Conservation (phyloP, 208 protist species). For the Wallacemonas sp. region DNA sequence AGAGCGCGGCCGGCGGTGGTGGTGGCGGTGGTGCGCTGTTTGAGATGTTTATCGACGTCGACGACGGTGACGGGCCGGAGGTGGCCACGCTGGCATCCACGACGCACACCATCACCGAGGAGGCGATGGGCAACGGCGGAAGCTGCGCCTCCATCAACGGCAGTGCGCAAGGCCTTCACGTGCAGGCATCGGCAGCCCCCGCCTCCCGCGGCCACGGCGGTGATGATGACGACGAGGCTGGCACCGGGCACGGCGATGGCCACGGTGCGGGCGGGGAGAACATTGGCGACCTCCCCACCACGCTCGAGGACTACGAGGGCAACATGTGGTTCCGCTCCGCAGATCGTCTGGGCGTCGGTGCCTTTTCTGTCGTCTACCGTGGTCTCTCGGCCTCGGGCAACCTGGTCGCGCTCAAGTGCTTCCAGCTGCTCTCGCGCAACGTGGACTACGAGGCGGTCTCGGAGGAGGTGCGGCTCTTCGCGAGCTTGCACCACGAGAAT, state of each 20-base stretch:
- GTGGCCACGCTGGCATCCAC: neutral
- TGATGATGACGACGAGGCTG: conserved; percentile 25
- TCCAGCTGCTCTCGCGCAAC: conserved; percentile 51
- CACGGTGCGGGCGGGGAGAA: conserved; percentile 2
- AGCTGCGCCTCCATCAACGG: conserved; percentile 7
- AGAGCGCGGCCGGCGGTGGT: neutral
- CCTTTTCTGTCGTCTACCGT: conserved; percentile 67
- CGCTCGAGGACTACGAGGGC: conserved; percentile 60
- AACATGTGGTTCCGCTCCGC: conserved; percentile 57
- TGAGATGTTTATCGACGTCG: conserved; percentile 45
- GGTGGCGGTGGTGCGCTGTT: conserved; percentile 37
- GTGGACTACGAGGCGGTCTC: conserved; percentile 48
- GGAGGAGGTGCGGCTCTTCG: conserved; percentile 66
- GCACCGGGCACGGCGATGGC: conserved; percentile 13
- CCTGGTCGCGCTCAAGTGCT: conserved; percentile 78
- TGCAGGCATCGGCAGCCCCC: conserved; percentile 3
- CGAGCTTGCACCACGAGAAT: conserved; percentile 72
- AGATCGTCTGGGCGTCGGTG: conserved; percentile 48
- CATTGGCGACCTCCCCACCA: conserved; percentile 50
- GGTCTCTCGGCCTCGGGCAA: conserved; percentile 59
- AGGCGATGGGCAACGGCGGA: neutral
- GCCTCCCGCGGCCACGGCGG: neutral
- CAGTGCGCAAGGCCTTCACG: neutral
- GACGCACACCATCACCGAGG: conserved; percentile 3
- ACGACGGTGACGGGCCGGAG: conserved; percentile 11